Conservation (phyloP, 1,284 basidiomycete species). For the Papiliotrema fonsecae region DNA sequence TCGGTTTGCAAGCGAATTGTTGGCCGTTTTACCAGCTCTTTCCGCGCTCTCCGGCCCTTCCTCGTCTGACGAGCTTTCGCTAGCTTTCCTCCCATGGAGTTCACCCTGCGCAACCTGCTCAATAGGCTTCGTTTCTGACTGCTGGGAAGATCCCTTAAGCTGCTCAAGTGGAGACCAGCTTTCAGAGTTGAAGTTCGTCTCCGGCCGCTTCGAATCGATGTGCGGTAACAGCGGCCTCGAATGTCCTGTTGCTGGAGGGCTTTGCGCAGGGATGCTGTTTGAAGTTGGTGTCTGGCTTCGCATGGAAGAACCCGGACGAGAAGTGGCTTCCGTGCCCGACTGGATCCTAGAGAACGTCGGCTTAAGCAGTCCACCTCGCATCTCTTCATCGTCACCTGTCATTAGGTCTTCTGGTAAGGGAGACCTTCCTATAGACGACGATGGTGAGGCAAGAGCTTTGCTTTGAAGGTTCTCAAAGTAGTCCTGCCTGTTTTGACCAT, state of each 20-base stretch:
- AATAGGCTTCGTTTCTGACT: no score
- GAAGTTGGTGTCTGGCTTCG: no score
- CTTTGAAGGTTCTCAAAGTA: slow-evolving; percentile 3
- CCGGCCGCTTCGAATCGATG: slow-evolving; percentile 15
- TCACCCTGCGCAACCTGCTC: no score
- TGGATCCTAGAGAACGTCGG: slow-evolving; percentile 2
- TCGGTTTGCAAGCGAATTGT: not conserved
- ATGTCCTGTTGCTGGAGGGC: slow-evolving; percentile 11
- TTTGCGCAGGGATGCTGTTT: not conserved
- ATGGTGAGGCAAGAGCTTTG: slow-evolving; percentile 2
- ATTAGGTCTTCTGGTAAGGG: slow-evolving; percentile 17
- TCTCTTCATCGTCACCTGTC: slow-evolving; percentile 13
- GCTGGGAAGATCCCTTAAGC: no score
- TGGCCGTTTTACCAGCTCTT: not conserved
- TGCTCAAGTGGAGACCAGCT: slow-evolving; percentile 32
- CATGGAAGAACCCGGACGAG: no score
- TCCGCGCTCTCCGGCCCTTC: slow-evolving; percentile 28
- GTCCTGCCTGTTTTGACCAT: not conserved
- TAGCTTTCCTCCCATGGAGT: no score
- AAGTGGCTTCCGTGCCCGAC: slow-evolving; percentile 1
- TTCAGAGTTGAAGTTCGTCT: slow-evolving; percentile 30
- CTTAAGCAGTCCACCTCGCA: slow-evolving; percentile 6
- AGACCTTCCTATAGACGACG: not conserved
- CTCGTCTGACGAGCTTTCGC: slow-evolving; percentile 36
- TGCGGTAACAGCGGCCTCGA: slow-evolving; percentile 12